These are phyloP conservation scores for Pseudogymnoascus sp. DNA, from an alignment of 2,329 filamentous ascomycete species.

Conservation along the genomic window DNA sequence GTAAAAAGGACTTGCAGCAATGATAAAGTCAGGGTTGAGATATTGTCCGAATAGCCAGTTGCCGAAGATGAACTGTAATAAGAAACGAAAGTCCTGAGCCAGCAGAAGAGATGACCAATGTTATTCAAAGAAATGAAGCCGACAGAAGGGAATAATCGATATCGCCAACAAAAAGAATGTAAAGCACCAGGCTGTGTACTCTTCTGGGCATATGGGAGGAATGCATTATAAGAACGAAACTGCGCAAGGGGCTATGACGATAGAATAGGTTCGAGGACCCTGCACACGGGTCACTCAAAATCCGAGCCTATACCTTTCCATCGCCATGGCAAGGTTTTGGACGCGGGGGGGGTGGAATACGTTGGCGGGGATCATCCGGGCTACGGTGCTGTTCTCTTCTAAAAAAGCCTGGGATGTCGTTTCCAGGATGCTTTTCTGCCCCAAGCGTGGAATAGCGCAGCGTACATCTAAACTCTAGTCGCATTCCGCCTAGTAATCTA, in stretches of 20 bases:
- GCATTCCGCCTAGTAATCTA: not conserved
- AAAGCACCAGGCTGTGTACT: slow-evolving; percentile 2
- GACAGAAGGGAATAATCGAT: not conserved
- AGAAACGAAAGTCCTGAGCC: not conserved
- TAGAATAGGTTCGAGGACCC: slow-evolving; percentile 3
- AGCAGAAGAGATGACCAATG: slow-evolving; percentile 3
- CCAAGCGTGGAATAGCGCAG: not conserved
- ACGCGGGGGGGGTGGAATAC: not conserved
- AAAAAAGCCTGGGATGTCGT: not conserved
- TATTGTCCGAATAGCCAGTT: not conserved
- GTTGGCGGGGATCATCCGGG: not conserved
- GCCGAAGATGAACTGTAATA: not conserved
- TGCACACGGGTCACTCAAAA: slow-evolving; percentile 4
- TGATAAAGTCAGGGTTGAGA: not conserved
- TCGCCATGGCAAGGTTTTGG: not conserved
- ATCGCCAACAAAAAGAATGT: not conserved
- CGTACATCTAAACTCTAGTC: not conserved
- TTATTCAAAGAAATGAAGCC: not conserved
- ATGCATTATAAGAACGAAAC: slow-evolving; percentile 8
- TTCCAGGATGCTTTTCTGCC: not conserved
- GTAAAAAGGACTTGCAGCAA: not conserved
- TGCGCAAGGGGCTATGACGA: slow-evolving; percentile 4
- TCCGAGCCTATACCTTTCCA: not conserved
- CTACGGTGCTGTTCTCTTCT: not conserved
- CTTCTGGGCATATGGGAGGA: not conserved